Base-by-base conservation (phyloP, 2,329 filamentous ascomycete species). In the Colletotrichum filicis region DNA sequence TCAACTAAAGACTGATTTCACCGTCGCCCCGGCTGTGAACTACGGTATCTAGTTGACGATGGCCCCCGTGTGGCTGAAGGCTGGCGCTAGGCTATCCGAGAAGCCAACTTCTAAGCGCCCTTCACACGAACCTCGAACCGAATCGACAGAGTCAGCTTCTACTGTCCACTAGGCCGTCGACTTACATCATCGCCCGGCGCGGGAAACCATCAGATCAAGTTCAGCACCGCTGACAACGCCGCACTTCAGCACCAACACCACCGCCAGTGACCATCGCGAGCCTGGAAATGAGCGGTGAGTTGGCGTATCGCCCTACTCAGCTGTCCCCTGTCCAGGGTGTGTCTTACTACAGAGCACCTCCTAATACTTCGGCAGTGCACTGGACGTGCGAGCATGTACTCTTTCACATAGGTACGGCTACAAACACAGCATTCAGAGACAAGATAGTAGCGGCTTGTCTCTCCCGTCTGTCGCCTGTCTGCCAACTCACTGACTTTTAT, bases 231-330 rank as follows among this genome's bases (percentile, higher is more conserved):
- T 42, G 26, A 32, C 59, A 26, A 30, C 30, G 66, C 53, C 66
- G 52, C 30, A 24, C 58, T n/a, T 65, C 58, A 49, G 37, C 70
- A 46, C 22, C 30, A 22, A 16, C 30, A 22, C 16, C n/a, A 5
- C 30, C 30, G n/a, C 26, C 22, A 46, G 49, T 24, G 6, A 55
- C 55, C 46, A 37, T 12, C 26, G 46, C 26, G 61, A 56, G 46
- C 57, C 53, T 66, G 55, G 68, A 75, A 72, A 74, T 72, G 72
- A 74, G 72, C 73, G 65, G 74, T 68, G 72, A 68, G 72, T 55
- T 68, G 61, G 74, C 65, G 72, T 70, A 66, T 75, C 66, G 74
- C 71, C 63, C 26, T 73, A 49, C 19, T 30, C 9, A 59, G 22
- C 37, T 6, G 42, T 52, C 68, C 71, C 68, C 52, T 62, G 71